A percentile compares a stretch with the other conserved stretches of the same genome.
Evolutionary conservation across 371 early-diverging fungal species (phyloP).

Genomic region (Apophysomyces elegans): DNA sequence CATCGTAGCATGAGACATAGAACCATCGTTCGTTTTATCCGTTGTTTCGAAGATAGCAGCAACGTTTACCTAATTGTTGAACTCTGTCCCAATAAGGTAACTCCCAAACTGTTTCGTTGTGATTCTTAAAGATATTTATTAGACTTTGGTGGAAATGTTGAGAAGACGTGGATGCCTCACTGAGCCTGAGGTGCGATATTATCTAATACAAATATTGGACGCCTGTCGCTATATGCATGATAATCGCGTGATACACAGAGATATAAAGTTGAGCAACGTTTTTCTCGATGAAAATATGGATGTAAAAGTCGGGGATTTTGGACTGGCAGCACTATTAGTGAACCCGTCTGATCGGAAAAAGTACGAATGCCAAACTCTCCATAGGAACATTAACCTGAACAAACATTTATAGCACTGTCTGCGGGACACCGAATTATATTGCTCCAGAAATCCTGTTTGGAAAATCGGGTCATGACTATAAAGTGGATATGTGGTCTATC

Average conservation of each 20-base stretch:
- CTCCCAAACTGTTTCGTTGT: not conserved
- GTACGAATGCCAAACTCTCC: conserved; percentile 46
- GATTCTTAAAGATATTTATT: conserved; percentile 18
- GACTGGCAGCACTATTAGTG: conserved; percentile 84
- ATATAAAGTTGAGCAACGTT: conserved; percentile 97
- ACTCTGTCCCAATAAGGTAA: conserved; percentile 88
- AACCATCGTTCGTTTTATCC: conserved; percentile 85
- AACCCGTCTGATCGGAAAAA: conserved; percentile 85
- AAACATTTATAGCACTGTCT: conserved; percentile 76
- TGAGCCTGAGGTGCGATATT: conserved; percentile 91
- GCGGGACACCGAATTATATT: conserved; percentile 99
- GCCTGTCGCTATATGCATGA: conserved; percentile 91
- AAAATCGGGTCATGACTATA: conserved; percentile 90
- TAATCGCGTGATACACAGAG: conserved; percentile 91
- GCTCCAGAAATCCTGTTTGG: conserved; percentile 97
- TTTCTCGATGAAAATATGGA: conserved; percentile 85
- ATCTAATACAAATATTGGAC: conserved; percentile 82
- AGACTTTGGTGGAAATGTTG: conserved; percentile 86
- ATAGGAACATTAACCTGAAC: conserved; percentile 59
- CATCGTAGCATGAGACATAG: conserved; percentile 80
- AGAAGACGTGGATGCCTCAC: conserved; percentile 78
- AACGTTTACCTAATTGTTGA: conserved; percentile 96
- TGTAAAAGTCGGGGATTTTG: conserved; percentile 98
- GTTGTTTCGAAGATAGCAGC: conserved; percentile 86
- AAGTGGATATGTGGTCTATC: conserved; percentile 98